These are phyloP conservation scores for Sporothrix schenckii DNA, from an alignment of 2,329 filamentous ascomycete genomes.

Conservation along the genomic window DNA sequence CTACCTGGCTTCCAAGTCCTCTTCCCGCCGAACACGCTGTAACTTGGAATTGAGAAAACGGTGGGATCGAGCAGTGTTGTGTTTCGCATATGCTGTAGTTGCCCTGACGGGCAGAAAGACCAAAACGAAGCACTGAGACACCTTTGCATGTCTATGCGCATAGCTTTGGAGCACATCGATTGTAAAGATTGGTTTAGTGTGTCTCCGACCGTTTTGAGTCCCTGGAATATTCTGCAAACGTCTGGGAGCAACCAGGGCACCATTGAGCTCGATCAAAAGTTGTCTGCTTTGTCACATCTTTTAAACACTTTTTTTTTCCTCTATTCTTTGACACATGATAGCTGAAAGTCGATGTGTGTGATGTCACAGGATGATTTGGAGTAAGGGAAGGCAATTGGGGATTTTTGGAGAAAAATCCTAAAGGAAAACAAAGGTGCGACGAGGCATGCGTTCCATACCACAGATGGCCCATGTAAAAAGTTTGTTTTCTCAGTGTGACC, in stretches of 20 bases:
- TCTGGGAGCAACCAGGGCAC: not conserved
- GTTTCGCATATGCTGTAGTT: not conserved
- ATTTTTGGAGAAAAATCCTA: not conserved
- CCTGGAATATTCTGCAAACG: not conserved
- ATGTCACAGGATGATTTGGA: slow-evolving; percentile 19
- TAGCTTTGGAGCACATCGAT: not conserved
- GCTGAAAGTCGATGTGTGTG: not conserved
- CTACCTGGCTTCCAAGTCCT: not conserved
- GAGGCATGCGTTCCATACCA: not conserved
- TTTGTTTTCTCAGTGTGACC: not conserved
- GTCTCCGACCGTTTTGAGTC: not conserved
- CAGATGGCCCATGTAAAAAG: slow-evolving; percentile 1
- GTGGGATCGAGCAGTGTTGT: not conserved
- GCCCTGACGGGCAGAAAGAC: not conserved
- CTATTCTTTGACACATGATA: not conserved
- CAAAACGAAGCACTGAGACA: not conserved
- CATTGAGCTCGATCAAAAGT: not conserved
- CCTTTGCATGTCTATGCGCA: no score
- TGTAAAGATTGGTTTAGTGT: not conserved
- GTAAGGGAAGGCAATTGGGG: slow-evolving; percentile 5
- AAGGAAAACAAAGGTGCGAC: not conserved
- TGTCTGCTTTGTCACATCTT: not conserved
- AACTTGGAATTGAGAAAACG: slow-evolving; percentile 2
- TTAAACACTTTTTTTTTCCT: not conserved
- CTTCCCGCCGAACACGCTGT: not conserved